Evolutionary conservation across 2,329 filamentous ascomycete species (phyloP).

Genomic region (Nigrograna mackinnonii): DNA sequence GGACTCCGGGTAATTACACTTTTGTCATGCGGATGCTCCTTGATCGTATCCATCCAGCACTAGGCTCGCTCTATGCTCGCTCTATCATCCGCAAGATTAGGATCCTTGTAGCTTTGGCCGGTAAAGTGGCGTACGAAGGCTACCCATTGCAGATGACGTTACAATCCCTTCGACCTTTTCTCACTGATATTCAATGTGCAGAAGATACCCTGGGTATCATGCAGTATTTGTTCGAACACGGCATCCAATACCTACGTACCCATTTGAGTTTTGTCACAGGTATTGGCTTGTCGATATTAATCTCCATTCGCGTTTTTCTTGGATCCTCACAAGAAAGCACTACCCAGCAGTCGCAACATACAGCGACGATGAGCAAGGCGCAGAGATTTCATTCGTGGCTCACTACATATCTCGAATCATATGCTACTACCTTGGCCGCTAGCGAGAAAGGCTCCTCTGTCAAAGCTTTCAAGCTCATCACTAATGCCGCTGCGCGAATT

Average conservation of each 20-base stretch:
- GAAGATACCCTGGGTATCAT: slow-evolving; percentile 88
- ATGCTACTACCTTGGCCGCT: slow-evolving; percentile 23
- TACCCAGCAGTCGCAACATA: slow-evolving; percentile 83
- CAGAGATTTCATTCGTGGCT: slow-evolving; percentile 81
- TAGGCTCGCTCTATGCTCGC: slow-evolving; percentile 86
- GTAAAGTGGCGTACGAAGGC: slow-evolving; percentile 69
- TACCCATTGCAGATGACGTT: slow-evolving; percentile 92
- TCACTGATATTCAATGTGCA: slow-evolving; percentile 83
- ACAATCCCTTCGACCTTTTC: slow-evolving; percentile 75
- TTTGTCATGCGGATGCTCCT: slow-evolving; percentile 78
- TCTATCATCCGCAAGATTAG: slow-evolving; percentile 85
- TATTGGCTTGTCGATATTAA: slow-evolving; percentile 76
- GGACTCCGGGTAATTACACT: slow-evolving; percentile 75
- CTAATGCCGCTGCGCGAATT: slow-evolving; percentile 69
- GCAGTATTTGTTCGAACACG: slow-evolving; percentile 77
- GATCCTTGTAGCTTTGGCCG: slow-evolving; percentile 78
- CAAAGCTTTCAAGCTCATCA: slow-evolving; percentile 67
- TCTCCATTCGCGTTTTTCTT: slow-evolving; percentile 77
- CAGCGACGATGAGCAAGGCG: slow-evolving; percentile 74
- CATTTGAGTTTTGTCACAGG: slow-evolving; percentile 79
- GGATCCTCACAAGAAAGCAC: slow-evolving; percentile 76
- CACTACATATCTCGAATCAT: slow-evolving; percentile 66
- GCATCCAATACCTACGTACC: slow-evolving; percentile 65
- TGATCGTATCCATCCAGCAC: slow-evolving; percentile 76
- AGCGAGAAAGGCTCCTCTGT: slow-evolving; percentile 35